Percentiles rank a stretch among this genome's conserved stretches.
Evolutionary conservation across 2,329 filamentous ascomycete species (phyloP).

Genomic region (Cladophialophora chaetospira): DNA sequence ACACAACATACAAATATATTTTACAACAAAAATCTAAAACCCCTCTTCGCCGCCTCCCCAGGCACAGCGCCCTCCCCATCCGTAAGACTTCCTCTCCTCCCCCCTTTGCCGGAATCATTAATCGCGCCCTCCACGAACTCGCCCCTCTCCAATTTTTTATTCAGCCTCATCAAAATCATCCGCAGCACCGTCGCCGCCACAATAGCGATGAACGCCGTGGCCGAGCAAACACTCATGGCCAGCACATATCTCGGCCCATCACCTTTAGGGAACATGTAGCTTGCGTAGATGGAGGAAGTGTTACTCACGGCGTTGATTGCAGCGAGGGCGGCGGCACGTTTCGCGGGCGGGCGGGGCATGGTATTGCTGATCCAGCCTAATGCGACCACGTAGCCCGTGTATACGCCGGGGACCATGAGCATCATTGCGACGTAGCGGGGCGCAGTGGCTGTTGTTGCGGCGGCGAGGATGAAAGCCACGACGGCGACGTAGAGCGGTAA

Average conservation of each 20-base stretch:
- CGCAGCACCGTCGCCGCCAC: conserved; percentile 63
- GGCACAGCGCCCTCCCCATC: conserved; percentile 13
- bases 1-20: neutral
- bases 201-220: conserved; percentile 65
- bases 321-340: conserved; percentile 71
- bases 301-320: conserved; percentile 76
- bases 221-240: conserved; percentile 70
- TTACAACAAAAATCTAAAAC: conserved; percentile 25
- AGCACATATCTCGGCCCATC: conserved; percentile 49
- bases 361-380: conserved; percentile 76
- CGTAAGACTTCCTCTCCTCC: neutral
- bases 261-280: conserved; percentile 64
- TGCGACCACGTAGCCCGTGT: conserved; percentile 66
- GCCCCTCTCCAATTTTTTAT: conserved; percentile 69
- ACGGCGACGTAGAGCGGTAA: conserved; percentile 64
- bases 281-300: conserved; percentile 68
- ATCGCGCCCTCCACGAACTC: conserved; percentile 60
- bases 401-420: conserved; percentile 57
- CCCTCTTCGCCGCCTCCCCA: conserved; percentile 13
- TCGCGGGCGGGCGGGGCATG: conserved; percentile 73
- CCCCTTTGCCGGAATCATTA: conserved; percentile 39
- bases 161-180: conserved; percentile 64
- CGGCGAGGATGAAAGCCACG: conserved; percentile 67
- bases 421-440: conserved; percentile 72
- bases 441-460: conserved; percentile 60